Percentiles rank a stretch among this genome's conserved stretches.
Evolutionary conservation across 2,329 filamentous ascomycete species (phyloP).

Genomic region (Cladosporium sp.): DNA sequence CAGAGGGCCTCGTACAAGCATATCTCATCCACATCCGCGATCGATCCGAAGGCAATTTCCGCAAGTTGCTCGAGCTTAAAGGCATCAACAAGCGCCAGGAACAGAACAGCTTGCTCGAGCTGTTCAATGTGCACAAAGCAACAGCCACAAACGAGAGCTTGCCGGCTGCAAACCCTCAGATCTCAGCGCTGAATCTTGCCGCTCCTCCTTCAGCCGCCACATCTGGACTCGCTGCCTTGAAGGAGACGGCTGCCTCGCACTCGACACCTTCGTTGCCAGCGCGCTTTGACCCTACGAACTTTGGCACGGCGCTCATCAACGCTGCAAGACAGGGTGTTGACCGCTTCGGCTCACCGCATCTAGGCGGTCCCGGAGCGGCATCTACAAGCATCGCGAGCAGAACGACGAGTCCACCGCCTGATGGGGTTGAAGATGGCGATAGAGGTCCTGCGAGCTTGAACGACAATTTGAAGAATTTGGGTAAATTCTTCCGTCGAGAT

Average conservation of each 20-base stretch:
- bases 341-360: slow-evolving; percentile 65
- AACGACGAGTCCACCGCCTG: slow-evolving; percentile 33
- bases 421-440: slow-evolving; percentile 30
- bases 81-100: slow-evolving; percentile 80
- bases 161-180: slow-evolving; percentile 64
- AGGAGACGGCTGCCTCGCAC: slow-evolving; percentile 28
- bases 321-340: slow-evolving; percentile 83
- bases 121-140: slow-evolving; percentile 83
- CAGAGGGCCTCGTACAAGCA: slow-evolving; percentile 92
- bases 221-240: slow-evolving; percentile 42
- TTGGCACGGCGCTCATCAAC: slow-evolving; percentile 86
- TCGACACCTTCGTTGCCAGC: slow-evolving; percentile 43
- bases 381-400: slow-evolving; percentile 36
- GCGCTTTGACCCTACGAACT: slow-evolving; percentile 73
- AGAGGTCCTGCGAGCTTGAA: slow-evolving; percentile 69
- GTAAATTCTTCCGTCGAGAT: slow-evolving; percentile 92
- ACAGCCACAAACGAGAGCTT: slow-evolving; percentile 67
- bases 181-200: slow-evolving; percentile 63
- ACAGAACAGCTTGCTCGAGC: slow-evolving; percentile 77
- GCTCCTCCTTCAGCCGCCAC: slow-evolving; percentile 38
- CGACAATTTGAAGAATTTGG: slow-evolving; percentile 92
- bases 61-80: slow-evolving; percentile 93
- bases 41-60: slow-evolving; percentile 90
- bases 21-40: slow-evolving; percentile 97
- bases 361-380: slow-evolving; percentile 36